Conservation (phyloP, 805 yeast genomes). For the Clavispora phyllophila region DNA sequence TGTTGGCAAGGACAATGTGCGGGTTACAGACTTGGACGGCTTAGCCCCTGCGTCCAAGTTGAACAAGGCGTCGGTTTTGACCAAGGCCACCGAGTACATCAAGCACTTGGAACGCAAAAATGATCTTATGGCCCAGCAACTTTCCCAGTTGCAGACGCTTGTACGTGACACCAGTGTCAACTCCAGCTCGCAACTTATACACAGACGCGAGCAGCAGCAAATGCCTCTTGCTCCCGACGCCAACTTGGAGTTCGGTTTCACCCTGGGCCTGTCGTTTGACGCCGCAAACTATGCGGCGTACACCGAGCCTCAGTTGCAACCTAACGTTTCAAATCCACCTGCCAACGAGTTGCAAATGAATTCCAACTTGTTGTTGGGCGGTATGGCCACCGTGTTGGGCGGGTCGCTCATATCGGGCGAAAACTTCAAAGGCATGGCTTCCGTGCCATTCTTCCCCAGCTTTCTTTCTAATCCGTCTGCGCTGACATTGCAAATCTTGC, state of each 20-base stretch:
- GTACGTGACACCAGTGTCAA: conserved; percentile 27
- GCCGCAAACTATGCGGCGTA: neutral
- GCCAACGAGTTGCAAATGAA: neutral
- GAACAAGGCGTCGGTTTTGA: conserved; percentile 70
- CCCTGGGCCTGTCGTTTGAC: neutral
- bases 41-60: conserved; percentile 70
- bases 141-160: conserved; percentile 35
- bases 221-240: neutral
- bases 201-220: conserved; percentile 1
- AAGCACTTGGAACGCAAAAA: conserved; percentile 65
- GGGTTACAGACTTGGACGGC: conserved; percentile 56
- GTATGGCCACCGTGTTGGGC: conserved; percentile 61
- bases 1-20: conserved; percentile 26
- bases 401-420: conserved; percentile 52
- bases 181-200: neutral
- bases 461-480: conserved; percentile 10
- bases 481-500: conserved; percentile 8
- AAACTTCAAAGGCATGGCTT: conserved; percentile 43
- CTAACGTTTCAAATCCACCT: neutral
- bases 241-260: neutral
- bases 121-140: conserved; percentile 43
- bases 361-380: conserved; percentile 51
- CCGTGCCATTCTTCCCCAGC: conserved; percentile 34
- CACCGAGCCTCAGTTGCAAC: neutral
- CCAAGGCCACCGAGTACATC: conserved; percentile 75